These are phyloP conservation scores for Solanum rostratum DNA, from an alignment of 257 asterid genomes.

Conservation along the genomic window DNA sequence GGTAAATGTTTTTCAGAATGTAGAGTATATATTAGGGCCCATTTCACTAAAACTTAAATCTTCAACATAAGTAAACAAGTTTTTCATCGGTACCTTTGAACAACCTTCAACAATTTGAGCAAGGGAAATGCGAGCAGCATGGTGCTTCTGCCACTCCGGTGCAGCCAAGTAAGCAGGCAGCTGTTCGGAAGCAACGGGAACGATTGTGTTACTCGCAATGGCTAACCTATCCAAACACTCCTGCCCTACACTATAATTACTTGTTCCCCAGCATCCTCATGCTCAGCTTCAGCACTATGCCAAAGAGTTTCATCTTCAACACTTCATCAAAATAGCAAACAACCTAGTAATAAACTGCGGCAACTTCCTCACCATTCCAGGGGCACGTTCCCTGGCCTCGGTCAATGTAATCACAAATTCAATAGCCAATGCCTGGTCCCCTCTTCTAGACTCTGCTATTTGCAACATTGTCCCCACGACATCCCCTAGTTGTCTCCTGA, in stretches of 20 bases:
- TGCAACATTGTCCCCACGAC: slow-evolving; percentile 94
- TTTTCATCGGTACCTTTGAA: slow-evolving; percentile 48
- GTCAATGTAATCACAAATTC: slow-evolving; percentile 94
- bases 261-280: slow-evolving; percentile 96
- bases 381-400: slow-evolving; percentile 94
- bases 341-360: slow-evolving; percentile 80
- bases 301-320: slow-evolving; percentile 87
- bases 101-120: slow-evolving; percentile 99
- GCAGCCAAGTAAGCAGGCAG: slow-evolving; percentile 66
- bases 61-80: neutral
- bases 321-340: slow-evolving; percentile 71
- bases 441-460: slow-evolving; percentile 79
- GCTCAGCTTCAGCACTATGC: slow-evolving; percentile 79
- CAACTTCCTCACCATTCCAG: slow-evolving; percentile 99
- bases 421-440: slow-evolving; percentile 90
- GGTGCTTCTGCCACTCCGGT: slow-evolving; percentile 93
- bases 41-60: neutral
- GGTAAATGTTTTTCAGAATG: neutral
- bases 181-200: slow-evolving; percentile 93
- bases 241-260: slow-evolving; percentile 87
- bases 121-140: slow-evolving; percentile 87
- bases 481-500: slow-evolving; percentile 85
- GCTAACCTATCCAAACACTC: slow-evolving; percentile 91
- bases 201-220: slow-evolving; percentile 82
- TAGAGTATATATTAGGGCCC: neutral